Conservation (phyloP, 2,329 filamentous ascomycete genomes). For the Stemphylium vesicarium region DNA sequence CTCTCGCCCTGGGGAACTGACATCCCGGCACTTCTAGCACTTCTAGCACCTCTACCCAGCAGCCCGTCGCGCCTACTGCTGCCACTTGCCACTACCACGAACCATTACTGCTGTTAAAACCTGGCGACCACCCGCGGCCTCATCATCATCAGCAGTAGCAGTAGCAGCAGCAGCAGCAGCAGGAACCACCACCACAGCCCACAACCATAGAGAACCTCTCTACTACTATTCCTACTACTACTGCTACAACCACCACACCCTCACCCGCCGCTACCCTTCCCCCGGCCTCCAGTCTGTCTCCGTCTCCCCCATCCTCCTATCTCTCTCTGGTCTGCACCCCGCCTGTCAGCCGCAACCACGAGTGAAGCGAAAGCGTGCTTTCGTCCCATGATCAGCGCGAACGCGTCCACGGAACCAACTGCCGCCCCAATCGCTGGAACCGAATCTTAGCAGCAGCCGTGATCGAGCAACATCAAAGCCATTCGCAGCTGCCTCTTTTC, state of each 20-base stretch:
- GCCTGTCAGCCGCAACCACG: background rate
- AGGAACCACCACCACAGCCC: no score
- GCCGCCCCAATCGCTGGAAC: conserved; percentile 12
- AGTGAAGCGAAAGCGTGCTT: background rate
- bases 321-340: no score
- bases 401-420: conserved; percentile 6
- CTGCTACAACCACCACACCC: background rate
- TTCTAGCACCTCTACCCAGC: background rate
- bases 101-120: no score
- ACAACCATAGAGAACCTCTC: no score
- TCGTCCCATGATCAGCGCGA: conserved; percentile 16
- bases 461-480: background rate
- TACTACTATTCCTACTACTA: conserved; percentile 12
- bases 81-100: no score
- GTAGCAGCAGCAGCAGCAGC: no score
- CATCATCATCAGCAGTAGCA: no score
- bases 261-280: background rate
- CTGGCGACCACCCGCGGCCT: no score
- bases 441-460: conserved; percentile 1
- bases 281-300: background rate
- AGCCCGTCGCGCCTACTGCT: conserved; percentile 20
- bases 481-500: background rate
- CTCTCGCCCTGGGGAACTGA: conserved; percentile 29
- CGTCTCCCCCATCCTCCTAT: no score
- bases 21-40: conserved; percentile 34